Evolutionary conservation across 306 rosid genomes (phyloP), one percentile per base, ranked within the genome.

Genomic region (Acacia confusa): DNA sequence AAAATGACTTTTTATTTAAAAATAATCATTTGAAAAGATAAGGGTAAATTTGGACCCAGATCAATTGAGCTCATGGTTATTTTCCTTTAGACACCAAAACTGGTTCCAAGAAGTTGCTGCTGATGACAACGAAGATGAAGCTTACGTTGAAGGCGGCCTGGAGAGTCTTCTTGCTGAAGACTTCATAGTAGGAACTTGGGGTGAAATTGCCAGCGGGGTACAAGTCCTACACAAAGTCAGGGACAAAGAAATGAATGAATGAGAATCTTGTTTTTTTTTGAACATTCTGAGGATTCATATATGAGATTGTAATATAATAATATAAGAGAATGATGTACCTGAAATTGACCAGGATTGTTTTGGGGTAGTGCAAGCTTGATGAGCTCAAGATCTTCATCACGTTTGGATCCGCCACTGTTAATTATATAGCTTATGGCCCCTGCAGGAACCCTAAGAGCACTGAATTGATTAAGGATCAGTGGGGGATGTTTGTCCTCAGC

Each of bases 81-180:
- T n/a, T n/a, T n/a, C n/a, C n/a, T n/a, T n/a, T n/a, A 32, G 36
- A 32, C 6, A 32, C 36, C 36, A 32, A 32, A 32, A 32, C 0
- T 32, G 36, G 0, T 32, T 32, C 36, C 36, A 0, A 32, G 36
- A 32, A 3, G 36, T 4, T 32, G 36, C 36, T 32, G 36, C 36
- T 32, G 36, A 32, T 4, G 36, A 32, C 36, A 32, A 32, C 36
- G 5, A 2, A 3, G 36, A 32, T 32, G 36, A 32, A 32, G 36
- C 32, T 58, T 55, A 84, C 89, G 58, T 84, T 70, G 58, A 75
- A 78, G 58, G 85, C 6, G 24, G 84, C 85, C 43, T 87, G 80
- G 0, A 87, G 38, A 64, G 76, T n/a, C 6, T 40, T 20, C 78
- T 2, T 24, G 75, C 82, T 84, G 82, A 87, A 84, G 14, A 74